Evolutionary conservation across 768 basidiomycete species (phyloP).

Genomic region (Amanita jacksonii): DNA sequence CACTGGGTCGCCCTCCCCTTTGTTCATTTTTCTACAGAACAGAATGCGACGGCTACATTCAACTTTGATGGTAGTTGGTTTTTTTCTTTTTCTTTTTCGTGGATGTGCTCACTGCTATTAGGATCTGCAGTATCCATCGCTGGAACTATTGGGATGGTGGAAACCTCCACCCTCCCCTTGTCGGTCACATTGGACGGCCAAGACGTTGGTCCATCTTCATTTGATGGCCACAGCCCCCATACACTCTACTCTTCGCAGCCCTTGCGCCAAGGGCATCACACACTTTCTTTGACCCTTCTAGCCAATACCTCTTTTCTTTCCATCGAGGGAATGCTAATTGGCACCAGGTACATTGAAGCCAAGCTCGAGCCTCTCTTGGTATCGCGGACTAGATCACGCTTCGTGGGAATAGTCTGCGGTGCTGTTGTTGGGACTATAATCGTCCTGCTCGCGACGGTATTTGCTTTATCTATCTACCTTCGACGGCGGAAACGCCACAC

Average conservation of each 20-base stretch:
- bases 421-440: constrained; percentile 8
- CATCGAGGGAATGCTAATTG: constrained; percentile 12
- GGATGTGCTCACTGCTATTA: neutral
- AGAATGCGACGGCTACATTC: constrained; percentile 14
- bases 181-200: constrained; percentile 13
- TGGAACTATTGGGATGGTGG: constrained; percentile 1
- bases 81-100: neutral
- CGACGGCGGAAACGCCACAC: constrained; percentile 8
- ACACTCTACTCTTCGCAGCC: constrained; percentile 13
- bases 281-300: constrained; percentile 12
- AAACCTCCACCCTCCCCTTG: neutral
- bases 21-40: constrained; percentile 10
- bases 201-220: constrained; percentile 10
- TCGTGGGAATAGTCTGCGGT: constrained; percentile 9
- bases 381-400: constrained; percentile 4
- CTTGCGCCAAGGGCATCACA: constrained; percentile 11
- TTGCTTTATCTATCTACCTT: constrained; percentile 11
- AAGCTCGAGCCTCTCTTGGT: neutral
- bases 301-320: constrained; percentile 11
- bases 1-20: neutral
- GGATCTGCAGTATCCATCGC: constrained; percentile 4
- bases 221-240: constrained; percentile 6
- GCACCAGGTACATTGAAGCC: neutral
- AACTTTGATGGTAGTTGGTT: constrained; percentile 14
- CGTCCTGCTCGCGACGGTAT: constrained; percentile 1